Base-by-base conservation (phyloP, 2,329 filamentous ascomycete species). In the Penicillium polonicum region DNA sequence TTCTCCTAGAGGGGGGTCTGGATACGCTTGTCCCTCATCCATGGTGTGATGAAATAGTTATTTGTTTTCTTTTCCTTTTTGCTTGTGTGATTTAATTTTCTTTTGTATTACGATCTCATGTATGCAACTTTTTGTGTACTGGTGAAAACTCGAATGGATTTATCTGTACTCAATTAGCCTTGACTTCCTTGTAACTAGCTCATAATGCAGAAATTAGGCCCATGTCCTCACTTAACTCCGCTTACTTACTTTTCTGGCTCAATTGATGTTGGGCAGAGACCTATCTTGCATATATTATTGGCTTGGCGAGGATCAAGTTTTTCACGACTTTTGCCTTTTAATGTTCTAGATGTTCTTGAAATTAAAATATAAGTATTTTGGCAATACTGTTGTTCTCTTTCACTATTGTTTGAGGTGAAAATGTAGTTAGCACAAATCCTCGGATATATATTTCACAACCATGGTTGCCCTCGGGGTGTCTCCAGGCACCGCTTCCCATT, bases 61-160 rank as follows among this genome's bases (percentile, higher is more conserved):
- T 50, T 60, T 36, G 25, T 44, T 52, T 31, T 44, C 36, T 52
- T 62, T 49, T 59, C 56, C 51, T 46, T 56, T 57, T 42, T 53
- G 46, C 48, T 43, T 57, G 51, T 65, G 62, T 64, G 60, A 64
- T 60, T 59, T 64, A 58, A 58, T 59, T 67, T 63, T 65, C 64
- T 52, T 66, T 64, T 67, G 65, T 67, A 36, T 67, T 45, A 66
- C 57, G 65, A 67, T 65, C 53, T 63, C 57, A 61, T 63, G 59
- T 58, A 55, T 57, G 46, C 54, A 59, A 56, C 52, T 53, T n/a
- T 44, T 48, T 57, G 38, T 59, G 57, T 50, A 43, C 46, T 43
- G 56, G 43, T 65, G 57, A 65, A 65, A 66, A 66, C 55, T 43
- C 58, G 42, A 61, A 58, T 50, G 48, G 43, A 55, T 61, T 41